phyloP scores from a whole-genome alignment of 2,329 filamentous ascomycete genomes.

The Aspergillus floridensis region DNA sequence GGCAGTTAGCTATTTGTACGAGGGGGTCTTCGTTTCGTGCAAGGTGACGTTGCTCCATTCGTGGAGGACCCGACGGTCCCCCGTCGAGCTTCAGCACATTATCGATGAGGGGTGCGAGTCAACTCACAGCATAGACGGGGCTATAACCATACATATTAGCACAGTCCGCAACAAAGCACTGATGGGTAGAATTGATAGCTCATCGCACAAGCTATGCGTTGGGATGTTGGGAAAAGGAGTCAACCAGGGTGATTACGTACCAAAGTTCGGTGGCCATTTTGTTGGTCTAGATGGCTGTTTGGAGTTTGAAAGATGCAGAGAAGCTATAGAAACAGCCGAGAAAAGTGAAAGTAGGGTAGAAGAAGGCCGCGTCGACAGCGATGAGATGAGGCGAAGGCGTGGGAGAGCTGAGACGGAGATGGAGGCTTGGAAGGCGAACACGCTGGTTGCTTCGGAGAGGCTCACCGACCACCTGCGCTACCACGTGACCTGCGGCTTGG shows the following conservation, averaged over 20 bases:
- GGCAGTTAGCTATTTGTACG: conserved; percentile 3
- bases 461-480: conserved; percentile 22
- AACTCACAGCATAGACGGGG: conserved; percentile 98
- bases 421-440: conserved; percentile 35
- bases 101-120: conserved; percentile 11
- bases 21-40: not conserved
- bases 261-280: conserved; percentile 79
- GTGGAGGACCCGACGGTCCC: not conserved
- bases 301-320: conserved; percentile 13
- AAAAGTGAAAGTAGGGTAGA: conserved; percentile 18
- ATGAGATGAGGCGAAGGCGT: conserved; percentile 31
- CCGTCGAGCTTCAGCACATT: not conserved
- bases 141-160: conserved; percentile 51
- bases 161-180: conserved; percentile 3
- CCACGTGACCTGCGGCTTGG: conserved; percentile 35
- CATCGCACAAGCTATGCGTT: conserved; percentile 17
- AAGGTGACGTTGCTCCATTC: conserved; percentile 1
- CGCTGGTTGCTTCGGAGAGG: conserved; percentile 33
- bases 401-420: conserved; percentile 27
- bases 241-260: conserved; percentile 58
- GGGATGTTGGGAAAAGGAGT: conserved; percentile 32
- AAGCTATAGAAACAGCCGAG: conserved; percentile 17
- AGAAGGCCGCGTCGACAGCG: conserved; percentile 24
- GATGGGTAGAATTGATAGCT: not conserved
- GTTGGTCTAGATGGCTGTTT: conserved; percentile 26